Base-by-base conservation (phyloP, 108 stramenopile species). In the Stephanodiscus triporus region DNA sequence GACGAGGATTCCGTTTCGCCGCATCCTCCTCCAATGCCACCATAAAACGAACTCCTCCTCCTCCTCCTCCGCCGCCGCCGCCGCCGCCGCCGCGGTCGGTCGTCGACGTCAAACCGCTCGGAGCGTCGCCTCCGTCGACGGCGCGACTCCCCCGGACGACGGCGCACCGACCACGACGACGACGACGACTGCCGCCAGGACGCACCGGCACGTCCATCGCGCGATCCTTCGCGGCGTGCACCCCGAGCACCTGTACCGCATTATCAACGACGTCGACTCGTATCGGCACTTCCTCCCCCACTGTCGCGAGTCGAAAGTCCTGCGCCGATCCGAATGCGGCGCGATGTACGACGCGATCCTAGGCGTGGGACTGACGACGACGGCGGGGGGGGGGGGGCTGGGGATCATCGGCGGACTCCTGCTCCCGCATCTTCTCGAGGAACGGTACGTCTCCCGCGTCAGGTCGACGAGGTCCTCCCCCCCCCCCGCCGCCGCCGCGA, bases 181-280 rank as follows among this genome's bases (percentile, higher is more conserved):
- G 30, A 30, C 56, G 29, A 29, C 9, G 3, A 9, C 27, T 29
- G 16, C 73, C 34, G 2, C 76, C 51, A 66, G 57, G 5, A 70
- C 73, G 4, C 80, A 81, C 47, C 24, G 56, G 0, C 80, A 81
- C 54, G 32, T 53, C 5, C 80, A 81, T 16, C 73, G 66, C 65
- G 64, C 80, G 10, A 59, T 53, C 34, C 68, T 87, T 1, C 38
- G 81, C 24, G 11, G 75, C 13, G 88, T 87, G 19, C 77, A 80
- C 57, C 88, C 92, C 6, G 61, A 67, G 9, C 90, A 89, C 66
- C 66, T 93, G 10, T 89, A 86, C 58, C 76, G 76, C 48, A 91
- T 93, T 45, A 86, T 93, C 50, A 82, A 86, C 65, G 82, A 93
- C 63, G 92, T 93, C 20, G 87, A 91, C 58, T 8, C 63, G 30